phyloP scores from a whole-genome alignment of 352 stramenopile genomes.

The Globisporangium ultimum region DNA sequence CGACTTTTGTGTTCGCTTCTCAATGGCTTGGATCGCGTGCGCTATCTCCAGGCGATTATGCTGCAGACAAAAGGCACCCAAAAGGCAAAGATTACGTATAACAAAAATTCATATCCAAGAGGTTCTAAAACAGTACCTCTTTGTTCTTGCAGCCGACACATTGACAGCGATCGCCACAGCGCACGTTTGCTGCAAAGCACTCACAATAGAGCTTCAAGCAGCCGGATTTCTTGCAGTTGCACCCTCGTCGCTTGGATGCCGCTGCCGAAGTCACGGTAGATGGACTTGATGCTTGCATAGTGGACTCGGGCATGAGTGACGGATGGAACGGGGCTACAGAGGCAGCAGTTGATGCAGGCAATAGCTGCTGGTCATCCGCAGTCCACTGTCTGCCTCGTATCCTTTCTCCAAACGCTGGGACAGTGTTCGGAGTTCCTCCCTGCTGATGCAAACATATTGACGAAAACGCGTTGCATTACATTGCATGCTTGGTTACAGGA shows the following conservation, averaged over 20 bases:
- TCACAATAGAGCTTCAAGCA: slow-evolving; percentile 95
- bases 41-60: slow-evolving; percentile 56
- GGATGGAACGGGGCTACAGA: background rate
- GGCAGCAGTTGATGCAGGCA: background rate
- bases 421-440: background rate
- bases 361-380: slow-evolving; percentile 1
- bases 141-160: slow-evolving; percentile 80
- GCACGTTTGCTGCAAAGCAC: slow-evolving; percentile 56
- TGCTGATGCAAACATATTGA: background rate
- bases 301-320: background rate
- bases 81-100: background rate
- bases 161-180: slow-evolving; percentile 64
- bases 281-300: background rate
- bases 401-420: background rate
- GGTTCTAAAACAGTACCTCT: slow-evolving; percentile 14
- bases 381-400: background rate
- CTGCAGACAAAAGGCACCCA: slow-evolving; percentile 9
- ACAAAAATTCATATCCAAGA: too few relatives aligned
- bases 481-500: background rate
- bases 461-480: background rate
- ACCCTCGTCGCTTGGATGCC: slow-evolving; percentile 45
- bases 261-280: background rate
- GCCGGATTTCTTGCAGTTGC: slow-evolving; percentile 96
- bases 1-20: slow-evolving; percentile 50
- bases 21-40: slow-evolving; percentile 46